Percentiles rank a stretch among this genome's conserved stretches.
Conservation (phyloP, 768 basidiomycete species). For the Cantharellus anzutake region DNA sequence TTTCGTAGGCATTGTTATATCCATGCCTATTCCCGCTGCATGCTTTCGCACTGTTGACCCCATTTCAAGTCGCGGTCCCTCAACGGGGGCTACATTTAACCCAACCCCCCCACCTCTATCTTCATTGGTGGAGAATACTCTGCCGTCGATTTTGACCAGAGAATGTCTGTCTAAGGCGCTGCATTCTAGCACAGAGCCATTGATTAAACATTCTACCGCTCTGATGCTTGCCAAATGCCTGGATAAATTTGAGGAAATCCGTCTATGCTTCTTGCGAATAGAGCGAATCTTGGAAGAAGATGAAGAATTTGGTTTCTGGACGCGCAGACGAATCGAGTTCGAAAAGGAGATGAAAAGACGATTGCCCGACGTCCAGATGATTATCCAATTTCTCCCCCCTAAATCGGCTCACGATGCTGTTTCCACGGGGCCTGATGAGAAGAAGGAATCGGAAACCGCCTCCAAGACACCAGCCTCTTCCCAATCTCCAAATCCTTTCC, state of each 20-base stretch:
- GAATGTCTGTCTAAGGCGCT: slow-evolving; percentile 65
- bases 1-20: slow-evolving; percentile 61
- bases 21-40: slow-evolving; percentile 45
- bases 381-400: slow-evolving; percentile 65
- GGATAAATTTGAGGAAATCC: slow-evolving; percentile 42
- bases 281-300: slow-evolving; percentile 39
- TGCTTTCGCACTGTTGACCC: slow-evolving; percentile 29
- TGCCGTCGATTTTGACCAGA: slow-evolving; percentile 58
- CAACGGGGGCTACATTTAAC: slow-evolving; percentile 26
- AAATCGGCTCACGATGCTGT: slow-evolving; percentile 4
- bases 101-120: slow-evolving; percentile 58
- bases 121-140: slow-evolving; percentile 52
- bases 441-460: no score
- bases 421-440: slow-evolving; percentile 8
- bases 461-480: slow-evolving; percentile 14
- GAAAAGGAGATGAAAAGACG: slow-evolving; percentile 54
- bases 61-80: background rate
- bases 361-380: slow-evolving; percentile 72
- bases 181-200: slow-evolving; percentile 35
- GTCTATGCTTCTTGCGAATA: slow-evolving; percentile 29
- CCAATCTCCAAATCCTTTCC: slow-evolving; percentile 41
- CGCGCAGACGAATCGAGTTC: slow-evolving; percentile 41
- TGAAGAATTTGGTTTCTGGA: slow-evolving; percentile 49
- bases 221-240: slow-evolving; percentile 59
- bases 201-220: slow-evolving; percentile 78